Conservation (phyloP, 148 eudicot species). For the Arctostaphylos glauca region DNA sequence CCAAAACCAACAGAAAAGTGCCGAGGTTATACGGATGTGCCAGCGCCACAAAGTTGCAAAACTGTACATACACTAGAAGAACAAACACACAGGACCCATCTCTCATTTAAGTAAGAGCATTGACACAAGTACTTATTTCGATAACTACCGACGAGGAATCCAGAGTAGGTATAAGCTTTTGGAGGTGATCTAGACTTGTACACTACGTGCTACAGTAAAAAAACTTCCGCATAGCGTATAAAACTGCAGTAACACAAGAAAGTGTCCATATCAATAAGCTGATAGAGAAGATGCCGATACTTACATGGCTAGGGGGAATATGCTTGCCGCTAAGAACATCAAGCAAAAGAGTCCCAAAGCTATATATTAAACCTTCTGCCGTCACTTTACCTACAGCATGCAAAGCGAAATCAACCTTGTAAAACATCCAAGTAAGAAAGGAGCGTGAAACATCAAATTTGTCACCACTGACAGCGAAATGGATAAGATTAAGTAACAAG, state of each 20-base stretch:
- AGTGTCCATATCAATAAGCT: neutral
- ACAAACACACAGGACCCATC: neutral
- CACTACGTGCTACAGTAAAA: neutral
- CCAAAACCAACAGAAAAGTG: conserved; percentile 3
- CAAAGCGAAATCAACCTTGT: neutral
- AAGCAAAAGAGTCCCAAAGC: conserved; percentile 69
- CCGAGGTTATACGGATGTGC: neutral
- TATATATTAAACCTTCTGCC: conserved; percentile 63
- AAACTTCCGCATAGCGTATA: neutral
- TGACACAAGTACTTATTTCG: neutral
- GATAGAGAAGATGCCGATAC: conserved; percentile 17
- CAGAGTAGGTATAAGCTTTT: neutral
- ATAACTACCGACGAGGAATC: neutral
- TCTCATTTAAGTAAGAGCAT: neutral
- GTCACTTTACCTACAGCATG: conserved; percentile 51
- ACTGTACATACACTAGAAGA: neutral
- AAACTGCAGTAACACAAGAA: neutral
- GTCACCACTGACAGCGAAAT: neutral
- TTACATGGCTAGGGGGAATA: conserved; percentile 71
- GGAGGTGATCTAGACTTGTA: neutral
- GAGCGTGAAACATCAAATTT: neutral
- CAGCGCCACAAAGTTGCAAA: neutral
- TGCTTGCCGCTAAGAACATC: conserved; percentile 77
- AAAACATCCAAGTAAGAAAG: neutral
- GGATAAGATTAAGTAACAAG: neutral